Percentiles rank a stretch among this genome's conserved stretches.
Conservation (phyloP, 169 alveolate species). For the Eimeria nieschulzi region DNA sequence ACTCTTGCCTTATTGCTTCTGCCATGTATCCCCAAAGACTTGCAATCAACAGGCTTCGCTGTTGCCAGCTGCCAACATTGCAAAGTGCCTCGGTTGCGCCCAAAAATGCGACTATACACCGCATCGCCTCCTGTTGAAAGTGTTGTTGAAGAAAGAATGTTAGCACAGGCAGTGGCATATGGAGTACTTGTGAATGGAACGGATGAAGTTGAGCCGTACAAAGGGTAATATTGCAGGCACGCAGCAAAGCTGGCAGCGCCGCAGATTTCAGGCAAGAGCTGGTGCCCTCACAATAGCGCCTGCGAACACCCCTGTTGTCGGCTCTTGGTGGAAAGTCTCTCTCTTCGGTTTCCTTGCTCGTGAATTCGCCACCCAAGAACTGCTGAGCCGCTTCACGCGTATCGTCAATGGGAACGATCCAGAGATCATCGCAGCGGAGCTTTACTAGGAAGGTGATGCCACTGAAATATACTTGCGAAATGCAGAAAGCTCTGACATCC, state of each 20-base stretch:
- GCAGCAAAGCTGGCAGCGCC: neutral
- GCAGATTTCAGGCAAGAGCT: neutral
- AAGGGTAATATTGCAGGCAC: neutral
- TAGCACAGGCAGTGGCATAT: conserved; percentile 10
- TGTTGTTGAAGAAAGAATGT: conserved; percentile 15
- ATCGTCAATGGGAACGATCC: neutral
- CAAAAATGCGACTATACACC: neutral
- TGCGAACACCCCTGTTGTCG: neutral
- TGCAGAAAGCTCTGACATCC: neutral
- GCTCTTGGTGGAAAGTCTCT: neutral
- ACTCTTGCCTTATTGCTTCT: neutral
- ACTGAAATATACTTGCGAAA: neutral
- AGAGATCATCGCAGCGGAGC: conserved; percentile 6
- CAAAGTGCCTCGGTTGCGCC: conserved; percentile 15
- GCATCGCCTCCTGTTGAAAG: neutral
- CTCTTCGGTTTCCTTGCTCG: neutral
- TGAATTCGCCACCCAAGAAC: neutral
- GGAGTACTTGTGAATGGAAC: neutral
- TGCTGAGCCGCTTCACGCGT: neutral
- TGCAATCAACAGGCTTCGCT: neutral
- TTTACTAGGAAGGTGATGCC: neutral
- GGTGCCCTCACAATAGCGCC: neutral
- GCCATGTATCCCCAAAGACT: neutral
- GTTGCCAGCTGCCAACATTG: conserved; percentile 27
- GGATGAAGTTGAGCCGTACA: neutral